Base-by-base conservation (phyloP, 345 rosid genomes). In the Corchorus olitorius region DNA sequence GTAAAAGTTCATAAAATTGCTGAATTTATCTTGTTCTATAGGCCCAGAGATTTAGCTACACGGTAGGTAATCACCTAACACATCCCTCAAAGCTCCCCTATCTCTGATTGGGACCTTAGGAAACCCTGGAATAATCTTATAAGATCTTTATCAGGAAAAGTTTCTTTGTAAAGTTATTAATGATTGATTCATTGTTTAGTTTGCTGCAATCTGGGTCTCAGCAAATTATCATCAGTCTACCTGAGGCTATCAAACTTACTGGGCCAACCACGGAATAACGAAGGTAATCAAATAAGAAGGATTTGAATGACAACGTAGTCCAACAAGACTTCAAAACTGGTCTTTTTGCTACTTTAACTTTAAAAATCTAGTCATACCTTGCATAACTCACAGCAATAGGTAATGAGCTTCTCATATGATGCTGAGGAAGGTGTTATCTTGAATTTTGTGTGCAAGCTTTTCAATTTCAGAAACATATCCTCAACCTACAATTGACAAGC, bases 361-460 rank as follows among this genome's bases (percentile, higher is more conserved):
- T 5, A 75, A 37, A 70, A 35, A 19, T 59, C 10, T 55, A 53
- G 34, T 59, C 78, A n/a, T 86, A 94, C 98, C 98, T 92, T 80
- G 22, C 35, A 74, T 41, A 80, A 83, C 56, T 83, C 83, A 80
- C 99, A 94, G 72, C 80, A 50, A 82, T 78, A 84, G 59, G 72
- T 43, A 70, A 92, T 81, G 72, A 96, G 90, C 85, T 89, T 85
- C 80, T 81, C 88, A 37, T 86, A 93, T 12, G 95, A 86, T 77
- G 81, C 75, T 49, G 89, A 78, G 9, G 93, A 85, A 82, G 93
- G 95, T 66, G 75, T 59, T 74, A 91, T 68, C 76, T 86, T 81
- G 76, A 92, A 75, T 77, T 83, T 84, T 77, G 71, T 67, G 83
- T 91, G 97, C 86, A 90, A 79, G 82, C 77, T 83, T 71, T 81